Base-by-base conservation (phyloP, 208 protist genomes). In the Trypanosoma mega region DNA sequence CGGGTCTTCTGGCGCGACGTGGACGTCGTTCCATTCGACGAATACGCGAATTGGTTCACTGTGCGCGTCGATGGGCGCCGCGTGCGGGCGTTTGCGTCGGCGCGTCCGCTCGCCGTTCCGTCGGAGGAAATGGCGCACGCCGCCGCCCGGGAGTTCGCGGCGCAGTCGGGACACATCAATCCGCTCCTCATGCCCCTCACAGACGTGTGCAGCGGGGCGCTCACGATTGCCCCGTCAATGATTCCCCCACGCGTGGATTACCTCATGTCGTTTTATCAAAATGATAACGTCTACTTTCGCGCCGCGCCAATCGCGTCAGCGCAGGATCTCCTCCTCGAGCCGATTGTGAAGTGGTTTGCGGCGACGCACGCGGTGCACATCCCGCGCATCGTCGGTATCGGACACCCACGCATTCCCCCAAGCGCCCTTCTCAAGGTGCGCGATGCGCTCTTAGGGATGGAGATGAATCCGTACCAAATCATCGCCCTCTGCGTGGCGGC, bases 261-360 rank as follows among this genome's bases (percentile, higher is more conserved):
- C 70, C 81, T 96, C 56, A 82, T 97, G 62, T 87, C 87, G 23
- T 97, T 97, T 46, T 95, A 85, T 55, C 87, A 93, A 50, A 92
- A 90, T 66, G 92, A 97, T 66, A 94, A 97, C 70, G 27, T 94
- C 44, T 97, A 94, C 82, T 96, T 93, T 70, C 86, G 92, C 37
- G 68, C 78, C 0, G 74, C 82, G 9, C 68, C 77, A 14, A 86
- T 97, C 48, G 83, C 74, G 21, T 68, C 36, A n/a, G 63, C 74
- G 63, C 92, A 97, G 74, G 87, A 95, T 36, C 63, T 24, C 50
- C 61, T 91, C 45, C 79, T 94, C 45, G 55, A 68, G 7, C 92
- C 92, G 6, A 82, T 97, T 51, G 51, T 72, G 3, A 51, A 84
- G 18, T 97, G 92, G 92, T 92, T 93, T 61, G 63, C 80, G 34